These are phyloP conservation scores for Trematosphaeria pertusa DNA, from an alignment of 2,329 filamentous ascomycete species.

Conservation along the genomic window DNA sequence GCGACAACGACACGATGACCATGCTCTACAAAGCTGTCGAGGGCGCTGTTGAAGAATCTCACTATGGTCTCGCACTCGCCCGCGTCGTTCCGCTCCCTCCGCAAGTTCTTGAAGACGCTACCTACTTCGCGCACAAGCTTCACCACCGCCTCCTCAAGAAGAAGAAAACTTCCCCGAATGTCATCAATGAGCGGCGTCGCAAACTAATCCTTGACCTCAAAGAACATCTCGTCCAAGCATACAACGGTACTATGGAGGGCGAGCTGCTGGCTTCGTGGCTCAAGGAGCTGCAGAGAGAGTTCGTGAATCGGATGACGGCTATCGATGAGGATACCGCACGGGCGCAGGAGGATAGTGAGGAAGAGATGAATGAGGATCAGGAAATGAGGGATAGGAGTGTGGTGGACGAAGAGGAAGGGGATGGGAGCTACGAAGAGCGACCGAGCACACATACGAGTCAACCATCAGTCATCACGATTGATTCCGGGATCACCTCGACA, in stretches of 20 bases:
- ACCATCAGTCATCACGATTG: constrained; percentile 29
- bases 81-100: constrained; percentile 75
- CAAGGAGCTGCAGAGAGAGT: constrained; percentile 73
- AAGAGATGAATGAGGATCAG: constrained; percentile 12
- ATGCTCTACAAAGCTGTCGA: constrained; percentile 87
- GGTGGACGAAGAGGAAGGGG: constrained; percentile 10
- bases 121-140: constrained; percentile 69
- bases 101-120: constrained; percentile 71
- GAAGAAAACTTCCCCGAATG: constrained; percentile 64
- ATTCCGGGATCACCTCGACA: constrained; percentile 26
- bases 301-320: constrained; percentile 72
- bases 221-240: constrained; percentile 74
- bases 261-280: constrained; percentile 70
- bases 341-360: constrained; percentile 15
- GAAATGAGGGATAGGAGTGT: constrained; percentile 19
- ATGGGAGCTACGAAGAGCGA: constrained; percentile 10
- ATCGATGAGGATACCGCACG: constrained; percentile 60
- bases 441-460: constrained; percentile 22
- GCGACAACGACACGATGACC: constrained; percentile 68
- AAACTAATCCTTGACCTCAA: constrained; percentile 76
- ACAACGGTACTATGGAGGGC: constrained; percentile 69
- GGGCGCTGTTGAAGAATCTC: constrained; percentile 72
- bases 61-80: constrained; percentile 87
- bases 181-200: constrained; percentile 67
- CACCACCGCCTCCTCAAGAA: constrained; percentile 64